A percentile compares a stretch with the other conserved stretches of the same genome.
Evolutionary conservation across 768 basidiomycete species (phyloP).

Genomic region (Rhizopogon sp.): DNA sequence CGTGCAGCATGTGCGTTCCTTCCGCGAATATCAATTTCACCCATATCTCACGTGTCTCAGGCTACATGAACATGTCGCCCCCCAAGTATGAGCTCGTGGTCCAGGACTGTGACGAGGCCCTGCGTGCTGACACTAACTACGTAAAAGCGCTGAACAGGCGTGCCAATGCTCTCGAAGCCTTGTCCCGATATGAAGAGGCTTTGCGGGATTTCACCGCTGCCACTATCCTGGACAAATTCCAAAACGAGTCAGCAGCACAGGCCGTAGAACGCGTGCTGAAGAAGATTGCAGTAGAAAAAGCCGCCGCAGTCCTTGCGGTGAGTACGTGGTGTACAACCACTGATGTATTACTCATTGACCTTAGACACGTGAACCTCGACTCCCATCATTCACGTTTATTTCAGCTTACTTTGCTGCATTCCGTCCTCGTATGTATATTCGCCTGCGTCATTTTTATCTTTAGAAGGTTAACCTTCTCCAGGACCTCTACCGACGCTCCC

Average conservation of each 20-base stretch:
- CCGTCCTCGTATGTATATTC: conserved; percentile 63
- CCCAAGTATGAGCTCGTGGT: conserved; percentile 81
- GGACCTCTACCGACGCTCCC: conserved; percentile 70
- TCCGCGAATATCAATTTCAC: background rate
- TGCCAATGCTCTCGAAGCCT: conserved; percentile 76
- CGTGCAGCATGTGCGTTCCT: conserved; percentile 82
- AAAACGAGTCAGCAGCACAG: conserved; percentile 70
- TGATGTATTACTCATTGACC: background rate
- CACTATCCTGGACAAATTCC: conserved; percentile 91
- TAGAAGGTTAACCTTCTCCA: conserved; percentile 18
- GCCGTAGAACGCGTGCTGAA: conserved; percentile 93
- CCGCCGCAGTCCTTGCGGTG: conserved; percentile 65
- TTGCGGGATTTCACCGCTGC: conserved; percentile 94
- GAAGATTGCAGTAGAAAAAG: conserved; percentile 68
- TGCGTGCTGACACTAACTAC: conserved; percentile 78
- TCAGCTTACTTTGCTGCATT: conserved; percentile 97
- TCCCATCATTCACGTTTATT: conserved; percentile 90
- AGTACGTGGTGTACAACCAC: conserved; percentile 12
- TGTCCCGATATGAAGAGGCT: conserved; percentile 71
- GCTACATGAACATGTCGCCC: conserved; percentile 88
- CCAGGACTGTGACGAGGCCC: conserved; percentile 83
- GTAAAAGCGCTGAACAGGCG: conserved; percentile 90
- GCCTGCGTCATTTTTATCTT: background rate
- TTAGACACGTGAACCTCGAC: conserved; percentile 64
- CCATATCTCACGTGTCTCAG: conserved; percentile 18